Evolutionary conservation across 2,329 filamentous ascomycete species (phyloP), one percentile per base, ranked within the genome.

Genomic region (Colletotrichum agaves): DNA sequence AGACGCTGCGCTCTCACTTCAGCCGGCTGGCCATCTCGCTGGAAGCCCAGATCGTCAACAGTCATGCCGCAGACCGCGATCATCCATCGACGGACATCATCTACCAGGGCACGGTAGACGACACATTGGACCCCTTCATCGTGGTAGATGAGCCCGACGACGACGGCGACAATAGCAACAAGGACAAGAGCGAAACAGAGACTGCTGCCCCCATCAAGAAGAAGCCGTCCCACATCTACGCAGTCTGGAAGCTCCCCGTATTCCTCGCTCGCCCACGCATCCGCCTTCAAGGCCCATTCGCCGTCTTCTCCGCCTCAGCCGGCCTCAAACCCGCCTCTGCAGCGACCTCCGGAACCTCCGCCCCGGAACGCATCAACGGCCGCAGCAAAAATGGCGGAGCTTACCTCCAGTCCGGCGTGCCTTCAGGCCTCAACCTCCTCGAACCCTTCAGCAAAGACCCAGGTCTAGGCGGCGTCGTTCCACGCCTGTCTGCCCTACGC

Each of bases 361-460:
- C 59, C 6, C 58, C 64, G 58, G 37, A 56, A 49, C 61, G 69
- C 73, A 11, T 55, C 3, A 59, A 64, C 15, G 57, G 55, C 21
- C 72, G 72, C 43, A 49, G 13, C 23, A 61, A 49, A 41, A 77
- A 79, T 10, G 70, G 78, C 21, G 83, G 87, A 65, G 89, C 91
- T 59, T 93, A 93, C 74, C 83, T 95, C 35, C 86, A 87, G 39
- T 93, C 90, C 74, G 87, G 89, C 64, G 79, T 90, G 27, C 89
- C 92, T 0, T 86, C 90, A 6, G 90, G 91, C 2, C 83, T 93
- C 70, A 96, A 95, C 76, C 82, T 95, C n/a, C 86, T 96, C 13
- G 90, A 92, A 74, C 86, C 92, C 3, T 92, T 95, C 69, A 84
- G 85, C 59, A 83, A 83, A 69, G 92, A 94, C 74, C 87, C 89